A percentile compares a stretch with the other conserved stretches of the same genome.
Conservation (phyloP, 2,329 filamentous ascomycete species). For the Ceratocystis colombiana region DNA sequence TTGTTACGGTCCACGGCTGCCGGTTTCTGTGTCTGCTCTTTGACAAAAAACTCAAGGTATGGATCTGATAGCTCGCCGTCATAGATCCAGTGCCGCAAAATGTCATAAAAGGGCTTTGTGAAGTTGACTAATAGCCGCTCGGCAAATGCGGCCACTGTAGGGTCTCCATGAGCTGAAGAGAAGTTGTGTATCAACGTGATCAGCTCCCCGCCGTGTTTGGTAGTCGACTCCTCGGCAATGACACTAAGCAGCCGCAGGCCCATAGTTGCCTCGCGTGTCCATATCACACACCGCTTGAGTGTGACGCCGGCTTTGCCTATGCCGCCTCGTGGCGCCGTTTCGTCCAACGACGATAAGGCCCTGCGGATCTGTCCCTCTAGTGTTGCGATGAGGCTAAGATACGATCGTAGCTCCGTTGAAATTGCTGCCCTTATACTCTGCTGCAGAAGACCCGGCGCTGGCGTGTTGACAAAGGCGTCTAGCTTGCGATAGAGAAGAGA, state of each 20-base stretch:
- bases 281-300: slow-evolving; percentile 87
- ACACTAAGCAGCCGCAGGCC: slow-evolving; percentile 84
- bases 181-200: slow-evolving; percentile 91
- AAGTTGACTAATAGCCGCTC: slow-evolving; percentile 79
- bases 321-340: slow-evolving; percentile 54
- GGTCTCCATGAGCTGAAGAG: slow-evolving; percentile 87
- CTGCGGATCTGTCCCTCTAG: slow-evolving; percentile 84
- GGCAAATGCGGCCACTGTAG: slow-evolving; percentile 85
- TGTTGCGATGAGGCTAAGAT: slow-evolving; percentile 81
- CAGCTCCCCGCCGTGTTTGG: slow-evolving; percentile 74
- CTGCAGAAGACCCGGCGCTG: slow-evolving; percentile 72
- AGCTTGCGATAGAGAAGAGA: slow-evolving; percentile 81
- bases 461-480: slow-evolving; percentile 69
- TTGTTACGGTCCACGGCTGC: slow-evolving; percentile 37
- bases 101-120: slow-evolving; percentile 91
- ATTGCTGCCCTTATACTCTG: slow-evolving; percentile 88
- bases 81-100: slow-evolving; percentile 94
- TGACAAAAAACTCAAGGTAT: slow-evolving; percentile 89
- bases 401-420: slow-evolving; percentile 72
- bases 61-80: slow-evolving; percentile 97
- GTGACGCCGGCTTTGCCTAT: slow-evolving; percentile 85
- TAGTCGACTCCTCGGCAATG: slow-evolving; percentile 83
- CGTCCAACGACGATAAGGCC: slow-evolving; percentile 64
- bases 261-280: slow-evolving; percentile 96
- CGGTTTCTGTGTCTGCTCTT: slow-evolving; percentile 49